phyloP scores from a whole-genome alignment of 805 yeast species.

The Pichia californica region DNA sequence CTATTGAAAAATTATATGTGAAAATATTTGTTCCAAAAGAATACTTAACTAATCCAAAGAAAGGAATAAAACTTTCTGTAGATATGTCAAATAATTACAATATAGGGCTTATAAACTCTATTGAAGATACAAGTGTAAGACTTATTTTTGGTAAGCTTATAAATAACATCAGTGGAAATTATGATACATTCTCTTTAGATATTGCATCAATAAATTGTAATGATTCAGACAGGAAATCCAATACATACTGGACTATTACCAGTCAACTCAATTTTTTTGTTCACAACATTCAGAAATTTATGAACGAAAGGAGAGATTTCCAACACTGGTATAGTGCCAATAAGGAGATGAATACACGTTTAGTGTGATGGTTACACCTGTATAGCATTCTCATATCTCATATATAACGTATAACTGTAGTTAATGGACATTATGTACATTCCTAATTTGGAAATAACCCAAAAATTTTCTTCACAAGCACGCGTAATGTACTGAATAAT shows the following conservation, averaged over 20 bases:
- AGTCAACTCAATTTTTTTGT: constrained; percentile 29
- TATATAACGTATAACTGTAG: too few species aligned
- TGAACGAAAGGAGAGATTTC: constrained; percentile 24
- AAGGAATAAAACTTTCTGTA: constrained; percentile 24
- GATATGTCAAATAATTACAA: constrained; percentile 28
- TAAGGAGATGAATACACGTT: constrained; percentile 11
- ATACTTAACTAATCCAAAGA: constrained; percentile 23
- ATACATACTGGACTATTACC: constrained; percentile 21
- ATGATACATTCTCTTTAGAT: constrained; percentile 19
- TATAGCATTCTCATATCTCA: not conserved
- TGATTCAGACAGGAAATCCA: not conserved
- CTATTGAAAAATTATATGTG: constrained; percentile 22
- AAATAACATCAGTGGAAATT: constrained; percentile 26
- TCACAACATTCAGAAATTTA: constrained; percentile 29
- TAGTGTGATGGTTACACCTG: not conserved
- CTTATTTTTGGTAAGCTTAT: constrained; percentile 29
- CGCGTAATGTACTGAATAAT: too few species aligned
- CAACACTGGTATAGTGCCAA: constrained; percentile 22
- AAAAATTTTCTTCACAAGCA: too few species aligned
- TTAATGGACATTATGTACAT: too few species aligned
- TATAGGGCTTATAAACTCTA: constrained; percentile 22
- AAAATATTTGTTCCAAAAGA: constrained; percentile 29
- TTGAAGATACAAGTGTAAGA: constrained; percentile 24
- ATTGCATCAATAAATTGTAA: constrained; percentile 13
- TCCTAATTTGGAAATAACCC: too few species aligned